Evolutionary conservation across 1,284 basidiomycete species (phyloP), one percentile per base, ranked within the genome.

Genomic region (Papiliotrema nemorosa): DNA sequence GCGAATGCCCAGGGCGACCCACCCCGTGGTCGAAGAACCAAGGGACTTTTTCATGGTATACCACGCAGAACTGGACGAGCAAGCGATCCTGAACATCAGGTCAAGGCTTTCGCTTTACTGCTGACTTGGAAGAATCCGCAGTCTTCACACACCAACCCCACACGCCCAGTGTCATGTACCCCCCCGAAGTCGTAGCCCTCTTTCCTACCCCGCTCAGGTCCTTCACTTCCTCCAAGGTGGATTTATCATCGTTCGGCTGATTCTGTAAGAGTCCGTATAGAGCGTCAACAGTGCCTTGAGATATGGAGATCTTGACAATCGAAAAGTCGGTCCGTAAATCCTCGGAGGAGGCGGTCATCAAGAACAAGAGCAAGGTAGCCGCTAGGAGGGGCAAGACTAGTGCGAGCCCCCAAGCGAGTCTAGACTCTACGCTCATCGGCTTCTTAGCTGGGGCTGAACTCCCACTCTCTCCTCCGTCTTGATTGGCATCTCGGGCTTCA

Each of bases 101-200:
- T n/a, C n/a, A n/a, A n/a, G n/a, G n/a, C n/a, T n/a, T n/a, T n/a
- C n/a, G n/a, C n/a, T 9, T 24, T 12, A n/a, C 22, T 2, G 18
- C 53, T 55, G 24, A 57, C 57, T 45, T 37, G 14, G 22, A 21
- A 14, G 36, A 49, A 20, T 46, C 38, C 2, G 12, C 22, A 34
- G 47, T 31, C 25, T 45, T 50, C 45, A 62, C 29, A 43, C 60
- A 62, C 63, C 63, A 64, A 10, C 63, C 63, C 63, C 63, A 64
- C 39, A 61, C 54, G 10, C 59, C 62, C 10, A 64, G 44, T 13
- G 41, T 47, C 18, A 64, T 44, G 10, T 40, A 37, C 24, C 47
- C 40, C 40, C 33, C 29, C 18, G 21, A 13, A n/a, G n/a, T n/a
- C n/a, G n/a, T n/a, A 9, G 33, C 9, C 25, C 35, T 37, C 18